Evolutionary conservation across 1,139 yeast species (phyloP).

Genomic region (Citeromyces siamensis): DNA sequence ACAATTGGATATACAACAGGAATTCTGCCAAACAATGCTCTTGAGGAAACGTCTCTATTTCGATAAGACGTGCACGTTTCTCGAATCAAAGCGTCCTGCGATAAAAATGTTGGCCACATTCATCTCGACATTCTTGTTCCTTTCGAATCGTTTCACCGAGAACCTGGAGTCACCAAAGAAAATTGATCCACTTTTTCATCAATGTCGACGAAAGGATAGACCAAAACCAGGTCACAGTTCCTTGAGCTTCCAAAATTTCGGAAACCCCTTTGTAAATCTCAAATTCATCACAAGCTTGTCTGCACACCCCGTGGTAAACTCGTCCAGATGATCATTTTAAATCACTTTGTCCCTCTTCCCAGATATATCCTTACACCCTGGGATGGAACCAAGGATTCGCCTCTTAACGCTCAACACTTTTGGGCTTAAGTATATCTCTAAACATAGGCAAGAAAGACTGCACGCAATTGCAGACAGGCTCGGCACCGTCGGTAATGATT

Average conservation of each 20-base stretch:
- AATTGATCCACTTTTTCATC: slow-evolving; percentile 23
- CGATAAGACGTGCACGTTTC: slow-evolving; percentile 59
- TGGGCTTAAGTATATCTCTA: slow-evolving; percentile 84
- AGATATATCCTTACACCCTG: no score
- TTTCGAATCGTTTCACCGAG: slow-evolving; percentile 81
- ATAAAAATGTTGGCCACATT: slow-evolving; percentile 36
- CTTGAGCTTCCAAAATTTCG: slow-evolving; percentile 22
- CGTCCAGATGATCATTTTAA: slow-evolving; percentile 71
- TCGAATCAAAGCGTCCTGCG: slow-evolving; percentile 95
- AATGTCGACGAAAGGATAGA: slow-evolving; percentile 79
- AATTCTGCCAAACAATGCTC: slow-evolving; percentile 38
- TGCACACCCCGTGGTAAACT: slow-evolving; percentile 63
- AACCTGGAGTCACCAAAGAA: slow-evolving; percentile 33
- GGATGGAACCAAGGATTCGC: slow-evolving; percentile 5
- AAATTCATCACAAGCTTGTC: slow-evolving; percentile 84
- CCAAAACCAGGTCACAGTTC: slow-evolving; percentile 51
- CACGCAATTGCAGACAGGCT: slow-evolving; percentile 62
- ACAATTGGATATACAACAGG: slow-evolving; percentile 76
- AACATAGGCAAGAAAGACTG: slow-evolving; percentile 50
- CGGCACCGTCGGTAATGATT: slow-evolving; percentile 28
- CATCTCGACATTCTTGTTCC: slow-evolving; percentile 66
- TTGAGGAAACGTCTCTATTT: slow-evolving; percentile 40
- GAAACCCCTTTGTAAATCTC: slow-evolving; percentile 63
- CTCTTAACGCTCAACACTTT: slow-evolving; percentile 67
- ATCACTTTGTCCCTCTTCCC: no score